Base-by-base conservation (phyloP, 2,329 filamentous ascomycete genomes). In the Paracoccidioides brasiliensis region DNA sequence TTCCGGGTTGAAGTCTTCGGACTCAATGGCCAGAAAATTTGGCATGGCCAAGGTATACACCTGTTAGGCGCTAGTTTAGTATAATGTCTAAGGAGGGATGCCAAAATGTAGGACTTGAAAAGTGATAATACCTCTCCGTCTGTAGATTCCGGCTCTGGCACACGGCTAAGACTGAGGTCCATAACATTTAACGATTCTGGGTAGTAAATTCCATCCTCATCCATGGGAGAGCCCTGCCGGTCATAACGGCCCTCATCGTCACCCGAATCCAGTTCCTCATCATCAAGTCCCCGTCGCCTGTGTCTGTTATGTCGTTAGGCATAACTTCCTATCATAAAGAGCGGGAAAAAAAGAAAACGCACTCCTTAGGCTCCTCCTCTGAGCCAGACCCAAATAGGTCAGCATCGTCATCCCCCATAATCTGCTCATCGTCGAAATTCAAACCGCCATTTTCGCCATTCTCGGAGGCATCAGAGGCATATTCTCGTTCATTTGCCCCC, bases 11-110 rank as follows among this genome's bases (percentile, higher is more conserved):
- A 82, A 86, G 55, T 78, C 76, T 64, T 78, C 78, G 4, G 80
- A 78, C 57, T 84, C 80, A 56, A 85, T 72, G 9, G 78, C 77
- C 44, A 85, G 72, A 66, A 84, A 84, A 49, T 76, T 74, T 3
- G 82, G 82, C n/a, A 85, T 73, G 60, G 80, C 82, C 64, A 85
- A 73, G 9, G 83, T 74, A 66, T 84, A 84, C 57, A 81, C 69
- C 78, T 81, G 7, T 22, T 7, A 35, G 32, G 35, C 4, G 10
- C 62, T 51, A 64, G 56, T 15, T 51, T 43, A 54, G 14, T 1
- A 32, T 15, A 35, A 10, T 30, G n/a, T 6, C 8, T 32, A 42
- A 50, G 59, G 22, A 57, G 46, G 32, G 14, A 43, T 22, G 22
- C 22, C 22, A 28, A 59, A 44, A 45, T 30, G 5, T 43, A 3